Conservation (phyloP, 1,139 yeast species). For the Kodamaea anthophila region DNA sequence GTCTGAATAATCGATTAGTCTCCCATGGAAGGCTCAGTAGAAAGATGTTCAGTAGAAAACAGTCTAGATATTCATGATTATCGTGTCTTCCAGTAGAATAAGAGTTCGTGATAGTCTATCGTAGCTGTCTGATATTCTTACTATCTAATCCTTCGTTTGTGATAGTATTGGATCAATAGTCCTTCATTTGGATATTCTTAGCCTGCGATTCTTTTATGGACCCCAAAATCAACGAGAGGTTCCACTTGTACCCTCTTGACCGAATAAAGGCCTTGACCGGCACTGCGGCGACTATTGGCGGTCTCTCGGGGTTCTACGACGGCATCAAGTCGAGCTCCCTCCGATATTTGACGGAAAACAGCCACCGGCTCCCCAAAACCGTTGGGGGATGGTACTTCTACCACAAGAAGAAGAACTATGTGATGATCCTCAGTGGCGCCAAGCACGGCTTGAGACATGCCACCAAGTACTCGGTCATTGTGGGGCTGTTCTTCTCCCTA, state of each 20-base stretch:
- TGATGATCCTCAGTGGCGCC: slow-evolving; percentile 54
- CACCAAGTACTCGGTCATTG: slow-evolving; percentile 40
- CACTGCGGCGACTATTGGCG: slow-evolving; percentile 50
- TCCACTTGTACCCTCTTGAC: slow-evolving; percentile 35
- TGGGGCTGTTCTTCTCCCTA: slow-evolving; percentile 49
- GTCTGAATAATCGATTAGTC: too few species aligned
- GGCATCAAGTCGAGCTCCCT: slow-evolving; percentile 56
- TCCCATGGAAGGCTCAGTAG: too few species aligned
- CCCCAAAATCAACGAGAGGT: slow-evolving; percentile 25
- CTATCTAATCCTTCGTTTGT: too few species aligned
- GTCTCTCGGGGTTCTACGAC: slow-evolving; percentile 53
- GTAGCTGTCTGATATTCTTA: too few species aligned
- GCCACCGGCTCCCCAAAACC: slow-evolving; percentile 71
- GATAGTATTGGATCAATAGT: too few species aligned
- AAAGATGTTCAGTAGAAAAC: too few species aligned
- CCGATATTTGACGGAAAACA: slow-evolving; percentile 70
- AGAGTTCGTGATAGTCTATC: too few species aligned
- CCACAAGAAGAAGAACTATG: slow-evolving; percentile 79
- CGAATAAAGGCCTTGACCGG: slow-evolving; percentile 28
- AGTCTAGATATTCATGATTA: too few species aligned
- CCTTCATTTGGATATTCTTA: too few species aligned
- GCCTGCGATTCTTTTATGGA: too few species aligned
- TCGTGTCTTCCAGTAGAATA: too few species aligned
- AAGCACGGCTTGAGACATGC: slow-evolving; percentile 39
- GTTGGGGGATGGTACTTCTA: slow-evolving; percentile 89